Percentiles rank a stretch among this genome's conserved stretches.
These are phyloP conservation scores for Stephanodiscus triporus DNA, from an alignment of 108 stramenopile species.

Conservation along the genomic window DNA sequence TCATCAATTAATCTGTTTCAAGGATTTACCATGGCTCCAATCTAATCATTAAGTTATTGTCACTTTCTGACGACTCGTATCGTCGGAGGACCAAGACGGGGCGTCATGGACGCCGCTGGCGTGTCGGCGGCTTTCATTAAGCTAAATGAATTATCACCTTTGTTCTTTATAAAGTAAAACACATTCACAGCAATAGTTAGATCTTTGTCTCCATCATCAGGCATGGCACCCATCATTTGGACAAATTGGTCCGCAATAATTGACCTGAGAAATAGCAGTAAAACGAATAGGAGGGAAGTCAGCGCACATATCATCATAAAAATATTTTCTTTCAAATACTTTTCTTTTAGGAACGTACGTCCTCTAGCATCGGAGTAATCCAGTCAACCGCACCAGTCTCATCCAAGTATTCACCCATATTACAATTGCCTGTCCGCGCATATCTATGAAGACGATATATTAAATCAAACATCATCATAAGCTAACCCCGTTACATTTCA, in stretches of 20 bases:
- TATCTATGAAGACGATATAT: slow-evolving; percentile 9
- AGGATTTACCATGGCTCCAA: too few species aligned
- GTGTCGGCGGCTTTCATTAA: too few species aligned
- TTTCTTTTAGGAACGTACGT: slow-evolving; percentile 9
- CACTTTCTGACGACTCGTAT: too few species aligned
- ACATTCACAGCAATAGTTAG: too few species aligned
- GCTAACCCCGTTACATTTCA: background rate
- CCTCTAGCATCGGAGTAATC: slow-evolving; percentile 33
- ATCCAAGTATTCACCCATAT: slow-evolving; percentile 19
- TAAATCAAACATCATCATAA: background rate
- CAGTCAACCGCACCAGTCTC: slow-evolving; percentile 24
- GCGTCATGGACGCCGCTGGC: too few species aligned
- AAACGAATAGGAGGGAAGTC: background rate
- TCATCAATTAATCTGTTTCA: too few species aligned
- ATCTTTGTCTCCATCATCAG: background rate
- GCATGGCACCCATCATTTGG: slow-evolving; percentile 31
- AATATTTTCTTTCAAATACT: background rate
- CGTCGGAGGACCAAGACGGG: too few species aligned
- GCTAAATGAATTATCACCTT: too few species aligned
- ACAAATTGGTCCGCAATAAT: slow-evolving; percentile 11
- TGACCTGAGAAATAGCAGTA: background rate
- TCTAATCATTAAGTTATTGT: too few species aligned
- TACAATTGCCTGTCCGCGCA: slow-evolving; percentile 39
- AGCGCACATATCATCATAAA: background rate
- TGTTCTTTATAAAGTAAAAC: too few species aligned